phyloP scores from a whole-genome alignment of 208 protist species.

The Trypanosoma grayi region DNA sequence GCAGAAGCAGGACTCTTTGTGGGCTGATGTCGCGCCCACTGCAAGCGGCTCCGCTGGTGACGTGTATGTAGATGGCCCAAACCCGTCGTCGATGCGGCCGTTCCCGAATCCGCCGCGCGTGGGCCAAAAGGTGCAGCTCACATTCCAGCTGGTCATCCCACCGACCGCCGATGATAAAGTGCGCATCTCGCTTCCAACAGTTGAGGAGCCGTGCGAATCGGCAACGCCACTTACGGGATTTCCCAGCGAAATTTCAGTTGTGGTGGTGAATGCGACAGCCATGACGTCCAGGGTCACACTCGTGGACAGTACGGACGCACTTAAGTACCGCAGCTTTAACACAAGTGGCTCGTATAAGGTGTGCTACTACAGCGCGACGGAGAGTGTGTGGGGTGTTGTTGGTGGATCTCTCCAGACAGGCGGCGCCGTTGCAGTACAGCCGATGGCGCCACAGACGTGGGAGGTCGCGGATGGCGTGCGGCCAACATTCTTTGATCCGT shows the following conservation, averaged over 20 bases:
- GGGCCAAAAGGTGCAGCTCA: constrained; percentile 82
- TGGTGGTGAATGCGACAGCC: constrained; percentile 33
- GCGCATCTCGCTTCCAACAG: constrained; percentile 37
- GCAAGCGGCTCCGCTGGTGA: constrained; percentile 31
- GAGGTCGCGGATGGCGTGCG: constrained; percentile 18
- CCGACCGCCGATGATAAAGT: constrained; percentile 52
- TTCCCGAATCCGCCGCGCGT: constrained; percentile 77
- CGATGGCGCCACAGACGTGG: constrained; percentile 40
- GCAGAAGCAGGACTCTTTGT: constrained; percentile 28
- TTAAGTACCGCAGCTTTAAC: constrained; percentile 84
- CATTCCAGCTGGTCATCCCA: constrained; percentile 53
- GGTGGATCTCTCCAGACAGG: constrained; percentile 54
- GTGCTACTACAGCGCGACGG: constrained; percentile 80
- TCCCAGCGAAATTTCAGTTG: constrained; percentile 31
- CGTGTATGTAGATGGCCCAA: constrained; percentile 43
- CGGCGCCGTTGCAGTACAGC: constrained; percentile 44
- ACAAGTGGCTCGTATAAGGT: constrained; percentile 49
- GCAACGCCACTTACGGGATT: constrained; percentile 41
- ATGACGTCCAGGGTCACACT: constrained; percentile 42
- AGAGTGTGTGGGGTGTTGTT: constrained; percentile 63
- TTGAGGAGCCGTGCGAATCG: constrained; percentile 43
- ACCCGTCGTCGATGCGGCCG: constrained; percentile 54
- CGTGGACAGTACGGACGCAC: constrained; percentile 58
- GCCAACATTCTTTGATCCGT: constrained; percentile 42
- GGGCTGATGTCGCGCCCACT: constrained; percentile 55